Evolutionary conservation across 495 filamentous ascomycete genomes (phyloP), one percentile per base, ranked within the genome.

Genomic region (Penicillium robsamsonii): DNA sequence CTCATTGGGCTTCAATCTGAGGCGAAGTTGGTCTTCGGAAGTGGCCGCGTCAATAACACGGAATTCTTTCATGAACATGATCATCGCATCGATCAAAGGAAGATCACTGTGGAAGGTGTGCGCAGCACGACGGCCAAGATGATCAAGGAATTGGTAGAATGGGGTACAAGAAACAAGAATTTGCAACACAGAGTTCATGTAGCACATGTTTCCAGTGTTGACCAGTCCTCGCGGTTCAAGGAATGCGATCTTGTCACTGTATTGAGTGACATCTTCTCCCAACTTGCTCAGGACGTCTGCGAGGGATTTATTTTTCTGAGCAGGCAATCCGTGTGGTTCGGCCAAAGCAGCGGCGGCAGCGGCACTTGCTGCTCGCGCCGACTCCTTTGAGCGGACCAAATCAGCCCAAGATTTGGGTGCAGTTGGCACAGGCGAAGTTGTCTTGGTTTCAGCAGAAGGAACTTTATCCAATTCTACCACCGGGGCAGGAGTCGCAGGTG

Each of bases 181-280:
- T 85, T 98, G 94, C 49, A 98, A 77, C 68, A 97, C 94, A 44
- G 94, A 96, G 77, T 97, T 98, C 95, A 98, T 97, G 77, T 97
- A 98, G 74, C 94, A 98, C 92, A 97, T 94, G 66, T 98, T 98
- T 8, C 94, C 94, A 43, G 92, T 95, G 71, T 98, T 98, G 44
- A 96, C 87, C 62, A 98, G 81, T 5, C 94, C 94, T 47, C 95
- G 81, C n/a, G 94, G 94, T 69, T 97, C 90, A 5, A 98, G 79
- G 67, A 97, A 97, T 11, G 85, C 73, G 48, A 93, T 75, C 62
- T 89, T 92, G 6, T 82, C 79, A 17, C 69, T 75, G 51, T 79
- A 81, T 40, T 79, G 76, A 40, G 76, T 75, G 27, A 78, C 78
- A 37, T 87, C 75, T 12, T 84, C 83, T 48, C 79, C 82, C 64